Conservation (phyloP, 257 asterid genomes). For the Eucommia ulmoides region DNA sequence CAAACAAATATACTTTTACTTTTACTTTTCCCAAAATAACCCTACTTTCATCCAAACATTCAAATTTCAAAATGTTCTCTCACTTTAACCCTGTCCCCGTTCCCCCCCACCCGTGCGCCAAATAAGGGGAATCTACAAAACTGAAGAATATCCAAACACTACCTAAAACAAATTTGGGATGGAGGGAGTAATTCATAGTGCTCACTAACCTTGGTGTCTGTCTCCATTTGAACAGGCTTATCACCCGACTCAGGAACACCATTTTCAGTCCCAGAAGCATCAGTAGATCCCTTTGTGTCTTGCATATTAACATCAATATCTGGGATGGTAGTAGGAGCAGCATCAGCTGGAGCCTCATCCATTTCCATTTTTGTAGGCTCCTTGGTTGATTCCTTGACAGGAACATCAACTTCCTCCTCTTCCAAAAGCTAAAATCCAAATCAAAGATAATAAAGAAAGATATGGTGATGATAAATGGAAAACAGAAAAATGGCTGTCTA, state of each 20-base stretch:
- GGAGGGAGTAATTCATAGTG: too few relatives aligned
- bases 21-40: too few relatives aligned
- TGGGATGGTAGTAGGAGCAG: slow-evolving; percentile 27
- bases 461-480: not conserved
- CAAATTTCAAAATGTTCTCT: too few relatives aligned
- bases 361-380: slow-evolving; percentile 72
- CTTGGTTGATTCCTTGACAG: slow-evolving; percentile 47
- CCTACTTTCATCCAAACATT: too few relatives aligned
- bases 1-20: too few relatives aligned
- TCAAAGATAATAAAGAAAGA: too few relatives aligned
- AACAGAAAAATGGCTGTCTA: not conserved
- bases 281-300: slow-evolving; percentile 36
- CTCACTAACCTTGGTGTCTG: slow-evolving; percentile 65
- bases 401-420: slow-evolving; percentile 77
- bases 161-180: too few relatives aligned
- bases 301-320: slow-evolving; percentile 57
- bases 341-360: slow-evolving; percentile 31
- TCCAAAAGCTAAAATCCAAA: slow-evolving; percentile 67
- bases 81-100: too few relatives aligned
- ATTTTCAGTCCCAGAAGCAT: slow-evolving; percentile 54
- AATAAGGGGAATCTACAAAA: too few relatives aligned
- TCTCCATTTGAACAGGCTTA: slow-evolving; percentile 57
- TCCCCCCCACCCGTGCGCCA: too few relatives aligned
- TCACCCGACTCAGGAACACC: slow-evolving; percentile 57
- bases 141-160: too few relatives aligned